Conservation (phyloP, 306 rosid species). For the Prunus kanzakura region DNA sequence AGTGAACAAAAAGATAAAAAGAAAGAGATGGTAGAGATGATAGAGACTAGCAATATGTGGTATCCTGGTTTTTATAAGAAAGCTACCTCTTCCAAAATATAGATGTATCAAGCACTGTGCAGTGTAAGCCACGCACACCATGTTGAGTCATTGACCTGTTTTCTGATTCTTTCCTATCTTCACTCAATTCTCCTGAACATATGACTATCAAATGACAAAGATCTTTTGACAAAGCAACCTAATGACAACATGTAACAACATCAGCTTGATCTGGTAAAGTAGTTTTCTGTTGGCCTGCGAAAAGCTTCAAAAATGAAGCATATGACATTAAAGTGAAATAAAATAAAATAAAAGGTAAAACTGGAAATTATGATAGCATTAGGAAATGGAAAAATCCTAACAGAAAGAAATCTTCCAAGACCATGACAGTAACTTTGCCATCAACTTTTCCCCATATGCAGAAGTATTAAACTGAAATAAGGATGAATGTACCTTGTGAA, state of each 20-base stretch:
- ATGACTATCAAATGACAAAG: constrained; percentile 85
- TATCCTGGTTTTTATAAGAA: constrained; percentile 29
- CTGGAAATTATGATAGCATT: not conserved
- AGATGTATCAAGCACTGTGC: constrained; percentile 75
- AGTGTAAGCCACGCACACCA: constrained; percentile 70
- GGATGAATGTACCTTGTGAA: constrained; percentile 63
- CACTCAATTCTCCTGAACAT: constrained; percentile 77
- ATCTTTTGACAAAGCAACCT: constrained; percentile 92
- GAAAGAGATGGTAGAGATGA: not conserved
- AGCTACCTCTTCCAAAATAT: constrained; percentile 87
- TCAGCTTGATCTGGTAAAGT: constrained; percentile 31
- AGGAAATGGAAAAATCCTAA: not conserved
- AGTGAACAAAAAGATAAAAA: constrained; percentile 23
- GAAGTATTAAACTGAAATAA: not conserved
- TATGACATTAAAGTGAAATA: too few species aligned
- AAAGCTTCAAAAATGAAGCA: not conserved
- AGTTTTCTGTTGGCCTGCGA: not conserved
- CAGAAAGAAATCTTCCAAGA: not conserved
- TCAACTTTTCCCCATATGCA: too few species aligned
- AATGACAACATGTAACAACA: constrained; percentile 32
- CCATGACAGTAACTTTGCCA: not conserved
- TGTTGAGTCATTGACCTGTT: constrained; percentile 31
- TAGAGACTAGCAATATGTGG: not conserved
- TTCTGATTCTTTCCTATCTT: constrained; percentile 36
- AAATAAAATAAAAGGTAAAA: not conserved